These are phyloP conservation scores for Chrysanthemum seticuspe DNA, from an alignment of 129 eudicot genomes.

Conservation along the genomic window DNA sequence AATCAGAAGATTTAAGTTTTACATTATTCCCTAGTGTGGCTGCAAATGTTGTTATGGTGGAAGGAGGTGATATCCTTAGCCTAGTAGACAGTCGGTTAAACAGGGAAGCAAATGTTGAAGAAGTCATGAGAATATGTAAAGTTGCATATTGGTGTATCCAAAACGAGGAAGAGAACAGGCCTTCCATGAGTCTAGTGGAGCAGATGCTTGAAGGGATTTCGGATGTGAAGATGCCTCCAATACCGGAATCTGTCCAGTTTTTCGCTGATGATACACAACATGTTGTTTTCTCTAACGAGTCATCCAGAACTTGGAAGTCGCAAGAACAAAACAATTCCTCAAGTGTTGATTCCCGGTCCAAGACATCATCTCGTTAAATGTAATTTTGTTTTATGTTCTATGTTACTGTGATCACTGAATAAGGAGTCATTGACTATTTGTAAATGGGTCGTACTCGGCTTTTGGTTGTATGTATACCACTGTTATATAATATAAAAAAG, in stretches of 20 bases:
- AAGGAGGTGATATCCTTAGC: too few species aligned
- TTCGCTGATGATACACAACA: constrained; percentile 42
- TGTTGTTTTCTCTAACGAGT: constrained; percentile 41
- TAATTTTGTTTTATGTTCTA: neutral
- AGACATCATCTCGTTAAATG: constrained; percentile 22
- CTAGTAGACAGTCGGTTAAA: too few species aligned
- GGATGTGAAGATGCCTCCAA: constrained; percentile 68
- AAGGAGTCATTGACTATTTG: too few species aligned
- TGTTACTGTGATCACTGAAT: neutral
- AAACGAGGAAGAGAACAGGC: constrained; percentile 62
- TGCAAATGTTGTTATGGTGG: too few species aligned
- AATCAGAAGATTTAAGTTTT: too few species aligned
- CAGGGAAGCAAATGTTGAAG: constrained; percentile 19
- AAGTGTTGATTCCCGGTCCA: constrained; percentile 20
- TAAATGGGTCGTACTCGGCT: too few species aligned
- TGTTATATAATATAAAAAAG: too few species aligned
- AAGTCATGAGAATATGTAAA: constrained; percentile 53
- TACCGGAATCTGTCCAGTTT: constrained; percentile 45
- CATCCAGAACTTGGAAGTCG: constrained; percentile 38
- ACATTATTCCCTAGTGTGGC: too few species aligned
- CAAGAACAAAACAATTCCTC: constrained; percentile 9
- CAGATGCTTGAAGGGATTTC: constrained; percentile 67
- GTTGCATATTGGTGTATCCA: constrained; percentile 86
- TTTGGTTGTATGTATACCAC: too few species aligned
- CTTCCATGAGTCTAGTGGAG: constrained; percentile 68